These are phyloP conservation scores for Ilyonectria mors-panacis DNA, from an alignment of 2,329 filamentous ascomycete genomes.

Conservation along the genomic window DNA sequence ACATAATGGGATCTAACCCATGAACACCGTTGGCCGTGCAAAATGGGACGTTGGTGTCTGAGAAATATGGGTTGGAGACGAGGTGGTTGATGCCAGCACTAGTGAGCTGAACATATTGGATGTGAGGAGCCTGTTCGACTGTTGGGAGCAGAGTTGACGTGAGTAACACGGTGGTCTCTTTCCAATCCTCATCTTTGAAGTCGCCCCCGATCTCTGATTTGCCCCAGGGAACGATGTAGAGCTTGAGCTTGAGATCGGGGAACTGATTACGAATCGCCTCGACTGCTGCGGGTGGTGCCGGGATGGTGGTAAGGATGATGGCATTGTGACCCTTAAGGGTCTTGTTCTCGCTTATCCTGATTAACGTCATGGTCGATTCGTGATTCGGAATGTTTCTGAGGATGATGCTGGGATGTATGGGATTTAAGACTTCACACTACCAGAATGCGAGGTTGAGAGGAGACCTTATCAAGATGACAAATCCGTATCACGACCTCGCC, in stretches of 20 bases:
- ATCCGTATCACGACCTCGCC: conserved; percentile 27
- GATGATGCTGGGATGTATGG: neutral
- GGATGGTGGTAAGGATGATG: conserved; percentile 56
- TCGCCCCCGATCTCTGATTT: conserved; percentile 40
- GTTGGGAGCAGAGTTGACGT: conserved; percentile 61
- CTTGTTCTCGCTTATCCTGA: conserved; percentile 47
- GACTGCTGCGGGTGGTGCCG: conserved; percentile 52
- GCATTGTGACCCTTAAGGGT: conserved; percentile 66
- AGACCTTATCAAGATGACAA: conserved; percentile 40
- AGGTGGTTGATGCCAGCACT: conserved; percentile 69
- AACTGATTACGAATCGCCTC: conserved; percentile 57
- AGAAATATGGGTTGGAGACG: conserved; percentile 62
- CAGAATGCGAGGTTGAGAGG: neutral
- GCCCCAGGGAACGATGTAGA: conserved; percentile 49
- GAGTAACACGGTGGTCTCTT: conserved; percentile 64
- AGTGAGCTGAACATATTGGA: conserved; percentile 68
- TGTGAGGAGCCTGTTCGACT: conserved; percentile 59
- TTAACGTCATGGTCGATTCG: conserved; percentile 36
- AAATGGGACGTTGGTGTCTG: conserved; percentile 65
- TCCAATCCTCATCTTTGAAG: conserved; percentile 59
- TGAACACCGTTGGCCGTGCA: conserved; percentile 72
- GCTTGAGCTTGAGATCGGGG: conserved; percentile 60
- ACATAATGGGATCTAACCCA: conserved; percentile 56
- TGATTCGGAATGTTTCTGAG: neutral
- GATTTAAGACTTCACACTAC: conserved; percentile 19